Conservation (phyloP, 148 eudicot genomes). For the Silene latifolia region DNA sequence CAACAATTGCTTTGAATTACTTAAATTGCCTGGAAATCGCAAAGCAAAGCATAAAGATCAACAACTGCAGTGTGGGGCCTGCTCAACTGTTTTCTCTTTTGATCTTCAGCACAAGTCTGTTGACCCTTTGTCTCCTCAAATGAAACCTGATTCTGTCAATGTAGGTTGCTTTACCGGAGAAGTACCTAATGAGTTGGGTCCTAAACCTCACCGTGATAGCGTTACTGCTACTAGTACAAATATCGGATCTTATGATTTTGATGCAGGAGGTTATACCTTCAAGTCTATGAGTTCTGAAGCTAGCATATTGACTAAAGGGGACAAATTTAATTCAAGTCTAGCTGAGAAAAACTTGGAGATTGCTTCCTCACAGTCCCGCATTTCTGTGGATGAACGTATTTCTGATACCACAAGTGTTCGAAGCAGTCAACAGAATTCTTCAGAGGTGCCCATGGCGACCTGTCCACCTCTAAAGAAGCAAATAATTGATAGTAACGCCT, state of each 20-base stretch:
- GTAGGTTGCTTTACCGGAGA: conserved; percentile 21
- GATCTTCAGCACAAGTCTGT: conserved; percentile 37
- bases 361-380: conserved; percentile 41
- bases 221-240: conserved; percentile 27
- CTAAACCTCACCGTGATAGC: conserved; percentile 16
- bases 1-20: conserved; percentile 61
- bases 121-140: conserved; percentile 23
- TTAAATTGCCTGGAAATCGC: conserved; percentile 52
- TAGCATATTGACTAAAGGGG: conserved; percentile 26
- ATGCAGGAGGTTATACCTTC: conserved; percentile 33
- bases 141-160: conserved; percentile 20
- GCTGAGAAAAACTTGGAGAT: conserved; percentile 32
- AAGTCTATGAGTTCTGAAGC: conserved; percentile 36
- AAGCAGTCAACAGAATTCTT: conserved; percentile 25
- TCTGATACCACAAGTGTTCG: conserved; percentile 28
- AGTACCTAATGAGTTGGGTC: conserved; percentile 16
- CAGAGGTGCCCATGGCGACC: conserved; percentile 28
- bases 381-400: conserved; percentile 38
- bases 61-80: conserved; percentile 68
- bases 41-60: conserved; percentile 25
- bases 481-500: conserved; percentile 24
- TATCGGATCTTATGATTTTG: conserved; percentile 44
- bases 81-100: conserved; percentile 44
- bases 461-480: conserved; percentile 34
- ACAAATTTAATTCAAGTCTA: conserved; percentile 25